Evolutionary conservation across 805 yeast genomes (phyloP).

Genomic region (Myxozyma kluyveri): DNA sequence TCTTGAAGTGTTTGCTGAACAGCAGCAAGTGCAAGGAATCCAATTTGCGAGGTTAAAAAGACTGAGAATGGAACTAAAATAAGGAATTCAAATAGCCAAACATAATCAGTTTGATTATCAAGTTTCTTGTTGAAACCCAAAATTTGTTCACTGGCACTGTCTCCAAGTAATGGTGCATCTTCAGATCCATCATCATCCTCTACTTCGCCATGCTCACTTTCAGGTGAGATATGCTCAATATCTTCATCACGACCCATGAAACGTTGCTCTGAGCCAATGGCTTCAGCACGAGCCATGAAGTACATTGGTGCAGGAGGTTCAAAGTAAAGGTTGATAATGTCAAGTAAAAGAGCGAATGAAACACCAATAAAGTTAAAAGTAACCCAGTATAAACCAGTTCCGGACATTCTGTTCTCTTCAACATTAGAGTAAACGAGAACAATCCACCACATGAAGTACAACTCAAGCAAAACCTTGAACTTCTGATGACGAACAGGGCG

Average conservation of each 20-base stretch:
- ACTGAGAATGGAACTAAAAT: slow-evolving; percentile 64
- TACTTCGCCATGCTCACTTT: slow-evolving; percentile 18
- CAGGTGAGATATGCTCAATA: slow-evolving; percentile 24
- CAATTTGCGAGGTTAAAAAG: slow-evolving; percentile 52
- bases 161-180: slow-evolving; percentile 44
- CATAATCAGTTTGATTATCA: slow-evolving; percentile 54
- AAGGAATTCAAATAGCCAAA: slow-evolving; percentile 77
- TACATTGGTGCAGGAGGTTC: slow-evolving; percentile 31
- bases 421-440: slow-evolving; percentile 51
- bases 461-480: slow-evolving; percentile 54
- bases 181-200: slow-evolving; percentile 25
- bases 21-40: slow-evolving; percentile 60
- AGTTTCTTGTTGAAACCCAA: slow-evolving; percentile 36
- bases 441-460: slow-evolving; percentile 58
- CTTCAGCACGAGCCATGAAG: slow-evolving; percentile 29
- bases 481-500: slow-evolving; percentile 59
- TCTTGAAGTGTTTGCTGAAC: slow-evolving; percentile 72
- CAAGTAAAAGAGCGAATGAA: slow-evolving; percentile 27
- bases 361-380: slow-evolving; percentile 35
- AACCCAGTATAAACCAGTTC: slow-evolving; percentile 47
- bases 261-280: slow-evolving; percentile 21
- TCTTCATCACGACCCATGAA: slow-evolving; percentile 20
- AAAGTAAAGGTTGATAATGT: slow-evolving; percentile 26
- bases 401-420: slow-evolving; percentile 47
- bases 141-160: slow-evolving; percentile 50